These are phyloP conservation scores for Trichoderma endophyticum DNA, from an alignment of 2,329 filamentous ascomycete species.

Conservation along the genomic window DNA sequence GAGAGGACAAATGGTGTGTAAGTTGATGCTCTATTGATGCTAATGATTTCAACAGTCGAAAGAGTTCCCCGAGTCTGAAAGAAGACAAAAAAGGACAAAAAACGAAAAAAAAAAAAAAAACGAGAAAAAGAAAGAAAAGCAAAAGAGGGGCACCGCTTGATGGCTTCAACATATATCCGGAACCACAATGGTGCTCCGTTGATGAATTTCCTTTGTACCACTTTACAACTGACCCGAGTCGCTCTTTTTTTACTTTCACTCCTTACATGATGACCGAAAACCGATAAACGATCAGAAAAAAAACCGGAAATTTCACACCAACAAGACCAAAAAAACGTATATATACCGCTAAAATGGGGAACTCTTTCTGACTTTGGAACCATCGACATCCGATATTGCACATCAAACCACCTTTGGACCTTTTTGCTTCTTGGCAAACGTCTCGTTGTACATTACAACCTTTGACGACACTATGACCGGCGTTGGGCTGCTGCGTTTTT, in stretches of 20 bases:
- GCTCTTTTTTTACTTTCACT: slow-evolving; percentile 13
- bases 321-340: not conserved
- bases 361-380: slow-evolving; percentile 11
- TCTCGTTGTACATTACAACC: slow-evolving; percentile 14
- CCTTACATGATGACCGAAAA: not conserved
- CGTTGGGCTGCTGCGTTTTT: slow-evolving; percentile 12
- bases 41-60: slow-evolving; percentile 21
- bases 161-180: not conserved
- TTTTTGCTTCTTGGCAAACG: not conserved
- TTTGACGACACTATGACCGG: slow-evolving; percentile 9
- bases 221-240: slow-evolving; percentile 16
- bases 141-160: not conserved
- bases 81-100: not conserved
- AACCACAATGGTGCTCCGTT: not conserved
- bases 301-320: not conserved
- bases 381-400: not conserved
- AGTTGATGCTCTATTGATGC: slow-evolving; percentile 19
- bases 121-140: not conserved
- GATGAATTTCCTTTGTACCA: slow-evolving; percentile 17
- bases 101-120: not conserved
- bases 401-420: not conserved
- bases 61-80: slow-evolving; percentile 19
- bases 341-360: not conserved
- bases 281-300: not conserved
- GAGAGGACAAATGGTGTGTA: slow-evolving; percentile 17